Percentiles rank a stretch among this genome's conserved stretches.
Conservation (phyloP, 208 protist genomes). For the Angomonas deanei region DNA sequence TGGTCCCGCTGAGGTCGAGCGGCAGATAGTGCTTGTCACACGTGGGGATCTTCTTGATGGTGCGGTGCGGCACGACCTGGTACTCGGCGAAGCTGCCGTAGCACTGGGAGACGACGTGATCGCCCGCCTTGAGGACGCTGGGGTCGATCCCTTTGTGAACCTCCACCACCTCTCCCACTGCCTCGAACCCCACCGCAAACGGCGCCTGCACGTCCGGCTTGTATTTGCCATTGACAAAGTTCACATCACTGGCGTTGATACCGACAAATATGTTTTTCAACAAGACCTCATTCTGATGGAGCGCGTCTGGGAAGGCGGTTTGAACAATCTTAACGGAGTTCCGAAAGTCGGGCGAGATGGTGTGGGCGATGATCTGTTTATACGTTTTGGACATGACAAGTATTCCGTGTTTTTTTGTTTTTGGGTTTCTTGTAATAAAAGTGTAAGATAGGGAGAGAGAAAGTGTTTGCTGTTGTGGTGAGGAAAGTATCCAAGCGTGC, state of each 20-base stretch:
- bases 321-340: slow-evolving; percentile 39
- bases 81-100: slow-evolving; percentile 83
- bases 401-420: not conserved
- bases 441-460: not conserved
- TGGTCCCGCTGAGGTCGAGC: slow-evolving; percentile 78
- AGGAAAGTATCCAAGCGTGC: not conserved
- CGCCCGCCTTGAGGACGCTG: slow-evolving; percentile 31
- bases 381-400: slow-evolving; percentile 17
- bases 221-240: slow-evolving; percentile 83
- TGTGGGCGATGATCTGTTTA: slow-evolving; percentile 57
- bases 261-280: slow-evolving; percentile 74
- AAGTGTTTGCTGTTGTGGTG: not conserved
- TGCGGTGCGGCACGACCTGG: slow-evolving; percentile 44
- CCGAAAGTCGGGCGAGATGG: slow-evolving; percentile 68
- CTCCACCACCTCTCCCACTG: slow-evolving; percentile 68
- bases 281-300: slow-evolving; percentile 64
- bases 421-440: not conserved
- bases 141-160: slow-evolving; percentile 30
- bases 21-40: slow-evolving; percentile 52
- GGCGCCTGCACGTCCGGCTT: slow-evolving; percentile 62
- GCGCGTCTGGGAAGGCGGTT: slow-evolving; percentile 18
- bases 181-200: slow-evolving; percentile 86
- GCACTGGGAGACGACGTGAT: slow-evolving; percentile 61
- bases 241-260: slow-evolving; percentile 89
- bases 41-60: slow-evolving; percentile 42